A percentile compares a stretch with the other conserved stretches of the same genome.
phyloP scores from a whole-genome alignment of 2,329 filamentous ascomycete genomes.

The Sporothrix protearum region DNA sequence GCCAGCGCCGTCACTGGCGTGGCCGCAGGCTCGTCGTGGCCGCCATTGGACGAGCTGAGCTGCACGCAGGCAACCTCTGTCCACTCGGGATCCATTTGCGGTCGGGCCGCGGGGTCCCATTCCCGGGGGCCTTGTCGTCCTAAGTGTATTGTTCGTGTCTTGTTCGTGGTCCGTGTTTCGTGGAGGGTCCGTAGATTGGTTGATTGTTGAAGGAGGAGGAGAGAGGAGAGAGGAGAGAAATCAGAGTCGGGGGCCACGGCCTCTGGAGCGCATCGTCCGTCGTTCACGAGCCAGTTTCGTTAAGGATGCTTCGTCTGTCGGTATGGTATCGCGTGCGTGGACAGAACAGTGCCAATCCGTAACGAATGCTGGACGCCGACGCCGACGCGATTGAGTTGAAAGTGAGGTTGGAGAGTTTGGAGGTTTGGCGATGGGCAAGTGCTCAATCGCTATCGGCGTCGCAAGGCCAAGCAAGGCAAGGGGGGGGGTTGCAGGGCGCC shows the following conservation, averaged over 20 bases:
- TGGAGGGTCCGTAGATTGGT: background rate
- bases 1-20: slow-evolving; percentile 74
- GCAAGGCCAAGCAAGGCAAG: slow-evolving; percentile 16
- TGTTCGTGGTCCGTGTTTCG: background rate
- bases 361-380: background rate
- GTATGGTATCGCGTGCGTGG: background rate
- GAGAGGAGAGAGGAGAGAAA: too few species aligned
- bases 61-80: slow-evolving; percentile 66
- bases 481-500: slow-evolving; percentile 3
- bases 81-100: slow-evolving; percentile 31
- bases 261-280: slow-evolving; percentile 1
- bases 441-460: slow-evolving; percentile 16
- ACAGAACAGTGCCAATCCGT: background rate
- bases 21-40: slow-evolving; percentile 59
- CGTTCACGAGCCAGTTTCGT: background rate
- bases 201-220: background rate
- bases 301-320: background rate
- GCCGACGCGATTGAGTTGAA: background rate
- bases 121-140: slow-evolving; percentile 14
- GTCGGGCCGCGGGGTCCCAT: slow-evolving; percentile 23
- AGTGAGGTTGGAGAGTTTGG: background rate
- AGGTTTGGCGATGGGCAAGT: background rate
- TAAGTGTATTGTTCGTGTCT: background rate
- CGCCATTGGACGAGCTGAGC: slow-evolving; percentile 66
- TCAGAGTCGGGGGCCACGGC: background rate